Evolutionary conservation across 768 basidiomycete species (phyloP).

Genomic region (Leccinum rimulosum): DNA sequence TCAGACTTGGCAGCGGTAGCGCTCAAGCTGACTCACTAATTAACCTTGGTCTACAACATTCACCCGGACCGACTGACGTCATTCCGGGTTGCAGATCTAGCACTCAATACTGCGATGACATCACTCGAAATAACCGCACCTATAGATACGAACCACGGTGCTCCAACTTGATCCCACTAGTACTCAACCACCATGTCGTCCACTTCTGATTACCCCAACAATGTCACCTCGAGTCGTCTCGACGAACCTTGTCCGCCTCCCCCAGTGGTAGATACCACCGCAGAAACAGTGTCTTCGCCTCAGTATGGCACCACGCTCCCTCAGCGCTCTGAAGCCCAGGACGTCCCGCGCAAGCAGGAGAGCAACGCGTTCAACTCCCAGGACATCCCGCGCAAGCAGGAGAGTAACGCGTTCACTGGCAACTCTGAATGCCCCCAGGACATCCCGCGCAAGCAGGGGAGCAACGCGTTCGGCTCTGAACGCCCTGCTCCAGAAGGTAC

Average conservation of each 20-base stretch:
- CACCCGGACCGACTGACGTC: neutral
- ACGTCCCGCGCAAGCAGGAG: neutral
- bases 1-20: too few relatives aligned
- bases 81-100: neutral
- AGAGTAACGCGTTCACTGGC: conserved; percentile 29
- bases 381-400: neutral
- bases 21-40: too few relatives aligned
- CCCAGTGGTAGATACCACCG: conserved; percentile 28
- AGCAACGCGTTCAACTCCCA: conserved; percentile 27
- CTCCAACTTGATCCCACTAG: neutral
- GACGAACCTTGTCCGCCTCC: conserved; percentile 51
- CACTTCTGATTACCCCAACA: conserved; percentile 35
- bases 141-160: neutral
- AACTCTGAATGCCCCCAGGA: conserved; percentile 27
- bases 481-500: conserved; percentile 37
- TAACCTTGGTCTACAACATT: too few relatives aligned
- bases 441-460: neutral
- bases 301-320: neutral
- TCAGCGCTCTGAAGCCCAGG: neutral
- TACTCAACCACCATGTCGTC: conserved; percentile 15
- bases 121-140: neutral
- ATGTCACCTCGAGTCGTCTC: conserved; percentile 25
- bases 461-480: conserved; percentile 30
- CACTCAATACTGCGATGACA: neutral
- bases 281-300: neutral